These are phyloP conservation scores for Kwoniella shivajii DNA, from an alignment of 1,284 basidiomycete species.

Conservation along the genomic window DNA sequence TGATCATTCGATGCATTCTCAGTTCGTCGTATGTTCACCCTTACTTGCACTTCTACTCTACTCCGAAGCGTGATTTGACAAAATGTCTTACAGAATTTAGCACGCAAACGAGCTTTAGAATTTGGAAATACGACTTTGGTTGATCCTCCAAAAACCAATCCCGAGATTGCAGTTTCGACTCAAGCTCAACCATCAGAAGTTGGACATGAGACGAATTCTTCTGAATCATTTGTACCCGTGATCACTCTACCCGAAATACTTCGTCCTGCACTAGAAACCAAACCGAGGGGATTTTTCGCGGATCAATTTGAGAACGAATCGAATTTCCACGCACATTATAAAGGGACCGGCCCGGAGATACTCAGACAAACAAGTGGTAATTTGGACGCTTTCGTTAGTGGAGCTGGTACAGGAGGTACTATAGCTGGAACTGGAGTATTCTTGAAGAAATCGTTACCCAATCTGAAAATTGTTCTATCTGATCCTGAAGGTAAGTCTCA, in stretches of 20 bases:
- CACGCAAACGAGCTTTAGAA: slow-evolving; percentile 69
- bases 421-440: slow-evolving; percentile 82
- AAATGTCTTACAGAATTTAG: slow-evolving; percentile 67
- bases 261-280: slow-evolving; percentile 24
- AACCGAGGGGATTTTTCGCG: slow-evolving; percentile 65
- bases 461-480: slow-evolving; percentile 73
- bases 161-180: slow-evolving; percentile 59
- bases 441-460: slow-evolving; percentile 60
- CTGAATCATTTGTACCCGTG: background rate
- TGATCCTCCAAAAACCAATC: slow-evolving; percentile 27
- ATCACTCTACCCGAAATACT: slow-evolving; percentile 6
- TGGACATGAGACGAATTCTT: slow-evolving; percentile 30
- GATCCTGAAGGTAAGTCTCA: slow-evolving; percentile 72
- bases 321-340: slow-evolving; percentile 86
- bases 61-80: background rate
- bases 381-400: slow-evolving; percentile 87
- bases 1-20: slow-evolving; percentile 1
- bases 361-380: slow-evolving; percentile 86
- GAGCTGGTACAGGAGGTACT: slow-evolving; percentile 95
- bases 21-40: slow-evolving; percentile 62
- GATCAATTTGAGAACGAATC: slow-evolving; percentile 95
- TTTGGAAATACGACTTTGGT: slow-evolving; percentile 63
- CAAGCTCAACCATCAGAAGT: slow-evolving; percentile 59
- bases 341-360: slow-evolving; percentile 92
- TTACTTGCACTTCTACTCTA: no score